Evolutionary conservation across 1,284 basidiomycete species (phyloP).

Genomic region (Ceratobasidium sp.): DNA sequence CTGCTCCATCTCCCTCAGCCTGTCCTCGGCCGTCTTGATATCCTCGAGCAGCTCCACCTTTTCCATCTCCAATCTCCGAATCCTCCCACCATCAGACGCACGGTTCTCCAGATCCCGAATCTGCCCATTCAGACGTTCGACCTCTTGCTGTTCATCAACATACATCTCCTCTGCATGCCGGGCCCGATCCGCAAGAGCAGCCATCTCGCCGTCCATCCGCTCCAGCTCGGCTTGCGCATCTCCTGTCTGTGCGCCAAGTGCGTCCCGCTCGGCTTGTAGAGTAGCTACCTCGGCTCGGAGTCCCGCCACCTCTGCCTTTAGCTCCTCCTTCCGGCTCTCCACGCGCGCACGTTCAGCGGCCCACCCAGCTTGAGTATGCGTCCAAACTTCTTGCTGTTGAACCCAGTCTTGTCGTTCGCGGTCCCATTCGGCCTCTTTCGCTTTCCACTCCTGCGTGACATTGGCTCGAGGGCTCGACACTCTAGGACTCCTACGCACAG

Average conservation of each 20-base stretch:
- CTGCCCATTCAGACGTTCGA: not conserved
- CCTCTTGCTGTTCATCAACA: conserved; percentile 16
- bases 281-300: not conserved
- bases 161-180: conserved; percentile 42
- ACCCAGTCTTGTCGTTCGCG: conserved; percentile 30
- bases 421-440: conserved; percentile 19
- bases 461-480: conserved; percentile 9
- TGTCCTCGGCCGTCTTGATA: conserved; percentile 18
- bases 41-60: conserved; percentile 19
- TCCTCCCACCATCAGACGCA: not conserved
- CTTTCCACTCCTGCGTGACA: not conserved
- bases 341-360: conserved; percentile 7
- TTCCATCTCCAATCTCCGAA: conserved; percentile 12
- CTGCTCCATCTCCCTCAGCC: conserved; percentile 20
- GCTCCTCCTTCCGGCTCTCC: not conserved
- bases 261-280: conserved; percentile 16
- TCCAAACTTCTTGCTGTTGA: conserved; percentile 1
- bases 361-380: not conserved
- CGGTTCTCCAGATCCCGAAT: conserved; percentile 11
- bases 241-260: not conserved
- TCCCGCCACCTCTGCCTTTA: not conserved
- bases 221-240: conserved; percentile 29
- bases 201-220: conserved; percentile 33
- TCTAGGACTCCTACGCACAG: not conserved
- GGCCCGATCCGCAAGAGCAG: conserved; percentile 28